phyloP scores from a whole-genome alignment of 371 early-diverging fungal species.

The Vairimorpha ceranae region DNA sequence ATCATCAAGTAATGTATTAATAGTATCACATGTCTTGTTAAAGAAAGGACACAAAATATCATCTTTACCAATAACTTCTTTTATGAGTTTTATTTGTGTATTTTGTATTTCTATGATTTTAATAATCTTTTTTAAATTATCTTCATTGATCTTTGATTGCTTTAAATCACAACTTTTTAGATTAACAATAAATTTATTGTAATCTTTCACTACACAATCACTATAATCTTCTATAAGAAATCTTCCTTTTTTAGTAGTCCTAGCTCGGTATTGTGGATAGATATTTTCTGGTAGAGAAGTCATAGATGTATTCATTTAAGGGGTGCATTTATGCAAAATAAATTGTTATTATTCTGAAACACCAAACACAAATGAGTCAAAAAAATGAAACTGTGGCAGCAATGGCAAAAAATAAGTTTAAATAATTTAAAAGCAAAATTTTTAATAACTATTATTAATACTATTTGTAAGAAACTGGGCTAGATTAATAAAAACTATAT shows the following conservation, averaged over 20 bases:
- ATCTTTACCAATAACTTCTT: not conserved
- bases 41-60: not conserved
- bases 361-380: not conserved
- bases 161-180: not conserved
- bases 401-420: too few relatives aligned
- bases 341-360: not conserved
- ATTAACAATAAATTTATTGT: not conserved
- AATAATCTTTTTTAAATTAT: not conserved
- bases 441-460: too few relatives aligned
- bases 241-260: not conserved
- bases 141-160: not conserved
- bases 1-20: not conserved
- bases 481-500: too few relatives aligned
- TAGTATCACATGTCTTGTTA: not conserved
- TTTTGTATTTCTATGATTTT: constrained; percentile 16
- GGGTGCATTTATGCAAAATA: not conserved
- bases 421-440: too few relatives aligned
- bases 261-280: not conserved
- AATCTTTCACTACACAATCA: constrained; percentile 1
- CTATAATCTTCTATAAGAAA: too few relatives aligned
- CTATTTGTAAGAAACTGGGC: too few relatives aligned
- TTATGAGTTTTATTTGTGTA: constrained; percentile 1
- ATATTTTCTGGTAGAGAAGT: not conserved
- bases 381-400: too few relatives aligned
- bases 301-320: not conserved